Base-by-base conservation (phyloP, 345 rosid genomes). In the Trapa bicornis region DNA sequence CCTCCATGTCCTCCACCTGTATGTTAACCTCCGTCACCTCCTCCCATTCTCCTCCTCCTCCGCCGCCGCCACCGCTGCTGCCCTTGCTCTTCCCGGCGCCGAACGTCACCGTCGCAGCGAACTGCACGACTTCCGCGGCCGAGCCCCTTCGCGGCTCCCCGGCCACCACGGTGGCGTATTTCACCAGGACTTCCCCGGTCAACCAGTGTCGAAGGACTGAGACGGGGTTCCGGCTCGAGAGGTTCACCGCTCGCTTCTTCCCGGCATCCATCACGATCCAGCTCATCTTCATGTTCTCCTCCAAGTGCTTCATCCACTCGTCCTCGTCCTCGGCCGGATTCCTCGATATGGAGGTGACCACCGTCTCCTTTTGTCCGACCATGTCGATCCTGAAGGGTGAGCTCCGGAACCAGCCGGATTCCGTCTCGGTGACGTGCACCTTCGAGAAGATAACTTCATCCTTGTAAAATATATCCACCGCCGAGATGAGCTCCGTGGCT, bases 1-100 rank as follows among this genome's bases (percentile, higher is more conserved):
- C 96, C 33, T 88, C 93, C 83, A 85, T 82, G 78, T 89, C 96
- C 84, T 86, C 88, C 72, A 83, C 80, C 70, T 72, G 83, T 75
- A 92, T 47, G 67, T 87, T 80, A 78, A 82, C 80, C 61, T 89
- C 96, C 68, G 80, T 77, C 89, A 86, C 92, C 68, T 83, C 78
- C 80, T 86, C 41, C 54, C 50, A 48, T 61, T 68, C 93, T 17
- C 80, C 89, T 57, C 86, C 93, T 62, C 74, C 89, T 37, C 82
- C 79, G n/a, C 82, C 76, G 0, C 80, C 77, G 38, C 32, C 14
- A 29, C 52, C 37, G 39, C 13, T 16, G 29, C 52, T 15, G 39
- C 13, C 16, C 50, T 41, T 47, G 52, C 36, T 42, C 35, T 43
- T 65, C 36, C 67, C 67, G 36, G 52, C 62, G 36, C 64, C 38